phyloP scores from a whole-genome alignment of 2,329 filamentous ascomycete species.

The Sporothrix luriei region DNA sequence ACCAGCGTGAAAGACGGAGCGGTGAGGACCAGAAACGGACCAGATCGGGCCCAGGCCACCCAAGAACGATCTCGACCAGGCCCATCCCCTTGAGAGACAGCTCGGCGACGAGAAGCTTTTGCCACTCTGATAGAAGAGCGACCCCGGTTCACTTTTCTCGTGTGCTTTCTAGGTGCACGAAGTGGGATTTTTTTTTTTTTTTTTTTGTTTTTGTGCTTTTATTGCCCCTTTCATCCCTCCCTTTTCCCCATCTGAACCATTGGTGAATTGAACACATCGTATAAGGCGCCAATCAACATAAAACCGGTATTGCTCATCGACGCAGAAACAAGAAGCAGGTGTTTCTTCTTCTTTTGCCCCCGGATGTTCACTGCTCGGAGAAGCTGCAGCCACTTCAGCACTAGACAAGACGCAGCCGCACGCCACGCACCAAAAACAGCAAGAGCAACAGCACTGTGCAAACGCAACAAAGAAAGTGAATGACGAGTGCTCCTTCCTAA shows the following conservation, averaged over 20 bases:
- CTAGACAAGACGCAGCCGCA: background rate
- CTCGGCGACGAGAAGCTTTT: constrained; percentile 25
- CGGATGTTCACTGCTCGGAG: constrained; percentile 2
- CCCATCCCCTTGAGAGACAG: constrained; percentile 18
- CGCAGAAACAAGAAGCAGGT: constrained; percentile 1
- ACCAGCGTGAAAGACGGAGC: constrained; percentile 9
- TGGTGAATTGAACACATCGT: constrained; percentile 19
- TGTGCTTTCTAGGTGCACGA: background rate
- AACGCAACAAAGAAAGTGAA: constrained; percentile 17
- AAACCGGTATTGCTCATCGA: constrained; percentile 4
- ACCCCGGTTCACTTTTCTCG: constrained; percentile 4
- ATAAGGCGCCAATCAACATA: constrained; percentile 22
- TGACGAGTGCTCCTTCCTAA: constrained; percentile 16
- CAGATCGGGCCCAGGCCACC: background rate
- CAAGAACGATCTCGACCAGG: background rate
- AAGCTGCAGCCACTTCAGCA: background rate
- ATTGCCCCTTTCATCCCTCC: background rate
- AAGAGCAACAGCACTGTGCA: background rate
- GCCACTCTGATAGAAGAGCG: constrained; percentile 10
- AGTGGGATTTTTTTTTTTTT: background rate
- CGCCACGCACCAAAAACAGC: constrained; percentile 15
- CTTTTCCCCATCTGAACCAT: background rate
- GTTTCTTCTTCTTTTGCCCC: background rate
- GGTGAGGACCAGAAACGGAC: constrained; percentile 1
- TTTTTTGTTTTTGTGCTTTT: background rate